These are phyloP conservation scores for Physcomitrellopsis africana DNA, from an alignment of 225 moss, liverwort and hornwort species.

Conservation along the genomic window DNA sequence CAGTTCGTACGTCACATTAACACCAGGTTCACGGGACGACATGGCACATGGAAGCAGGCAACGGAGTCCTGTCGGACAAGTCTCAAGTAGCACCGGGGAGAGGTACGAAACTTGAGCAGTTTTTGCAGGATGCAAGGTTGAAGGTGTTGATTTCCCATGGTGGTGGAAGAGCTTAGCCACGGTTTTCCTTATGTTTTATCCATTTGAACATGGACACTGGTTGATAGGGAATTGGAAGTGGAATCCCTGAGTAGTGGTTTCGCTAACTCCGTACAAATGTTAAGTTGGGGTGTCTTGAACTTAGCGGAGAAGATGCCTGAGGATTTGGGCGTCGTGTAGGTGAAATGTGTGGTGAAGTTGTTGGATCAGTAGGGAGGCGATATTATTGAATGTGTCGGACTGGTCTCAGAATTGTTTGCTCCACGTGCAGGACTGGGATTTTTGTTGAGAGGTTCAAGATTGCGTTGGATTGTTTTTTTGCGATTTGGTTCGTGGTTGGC, in stretches of 20 bases:
- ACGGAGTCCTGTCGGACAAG: slow-evolving; percentile 30
- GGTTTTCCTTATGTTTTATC: background rate
- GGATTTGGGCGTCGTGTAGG: background rate
- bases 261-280: background rate
- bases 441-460: slow-evolving; percentile 25
- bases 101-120: slow-evolving; percentile 26
- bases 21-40: slow-evolving; percentile 43
- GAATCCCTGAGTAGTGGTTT: background rate
- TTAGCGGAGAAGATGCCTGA: background rate
- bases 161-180: background rate
- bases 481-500: slow-evolving; percentile 33
- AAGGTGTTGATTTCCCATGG: background rate
- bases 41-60: slow-evolving; percentile 34
- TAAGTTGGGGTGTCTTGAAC: background rate
- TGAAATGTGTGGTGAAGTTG: background rate
- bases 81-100: slow-evolving; percentile 27
- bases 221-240: background rate
- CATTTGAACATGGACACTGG: background rate
- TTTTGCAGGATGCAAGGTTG: too few relatives aligned
- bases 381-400: too few relatives aligned
- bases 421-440: slow-evolving; percentile 40
- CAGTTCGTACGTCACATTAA: slow-evolving; percentile 38
- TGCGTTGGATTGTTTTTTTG: slow-evolving; percentile 34
- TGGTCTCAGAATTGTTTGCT: background rate
- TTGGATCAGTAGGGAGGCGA: background rate